phyloP scores from a whole-genome alignment of 768 basidiomycete genomes.

The Rhizopogon roseolus region DNA sequence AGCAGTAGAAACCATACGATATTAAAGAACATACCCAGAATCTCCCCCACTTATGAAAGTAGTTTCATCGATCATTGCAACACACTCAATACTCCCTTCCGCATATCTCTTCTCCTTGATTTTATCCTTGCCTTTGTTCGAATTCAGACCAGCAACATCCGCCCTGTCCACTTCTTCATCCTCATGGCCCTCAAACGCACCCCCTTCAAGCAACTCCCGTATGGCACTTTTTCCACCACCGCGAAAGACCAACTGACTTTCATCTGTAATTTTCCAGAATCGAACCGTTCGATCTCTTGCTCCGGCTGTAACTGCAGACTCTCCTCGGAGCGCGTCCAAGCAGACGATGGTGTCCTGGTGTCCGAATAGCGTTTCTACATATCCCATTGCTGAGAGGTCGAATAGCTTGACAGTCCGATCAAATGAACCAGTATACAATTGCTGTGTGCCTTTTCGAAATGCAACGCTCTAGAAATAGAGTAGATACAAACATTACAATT shows the following conservation, averaged over 20 bases:
- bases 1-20: conserved; percentile 1
- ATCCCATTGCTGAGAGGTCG: conserved; percentile 78
- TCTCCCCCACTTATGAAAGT: conserved; percentile 94
- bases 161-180: conserved; percentile 42
- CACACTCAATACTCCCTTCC: conserved; percentile 89
- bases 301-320: conserved; percentile 84
- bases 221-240: conserved; percentile 87
- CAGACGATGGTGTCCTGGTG: conserved; percentile 86
- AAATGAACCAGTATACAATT: conserved; percentile 69
- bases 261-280: conserved; percentile 96
- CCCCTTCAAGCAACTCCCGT: conserved; percentile 78
- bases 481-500: conserved; percentile 23
- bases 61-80: conserved; percentile 93
- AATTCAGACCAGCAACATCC: conserved; percentile 26
- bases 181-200: conserved; percentile 51
- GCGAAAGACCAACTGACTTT: conserved; percentile 92
- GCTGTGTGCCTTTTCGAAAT: conserved; percentile 72
- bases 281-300: conserved; percentile 87
- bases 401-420: conserved; percentile 91
- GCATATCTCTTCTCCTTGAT: conserved; percentile 51
- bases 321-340: conserved; percentile 76
- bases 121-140: conserved; percentile 25
- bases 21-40: conserved; percentile 67
- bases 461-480: conserved; percentile 45
- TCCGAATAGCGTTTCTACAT: conserved; percentile 95